Conservation (phyloP, 2,329 filamentous ascomycete genomes). For the Gnomoniopsis smithogilvyi region DNA sequence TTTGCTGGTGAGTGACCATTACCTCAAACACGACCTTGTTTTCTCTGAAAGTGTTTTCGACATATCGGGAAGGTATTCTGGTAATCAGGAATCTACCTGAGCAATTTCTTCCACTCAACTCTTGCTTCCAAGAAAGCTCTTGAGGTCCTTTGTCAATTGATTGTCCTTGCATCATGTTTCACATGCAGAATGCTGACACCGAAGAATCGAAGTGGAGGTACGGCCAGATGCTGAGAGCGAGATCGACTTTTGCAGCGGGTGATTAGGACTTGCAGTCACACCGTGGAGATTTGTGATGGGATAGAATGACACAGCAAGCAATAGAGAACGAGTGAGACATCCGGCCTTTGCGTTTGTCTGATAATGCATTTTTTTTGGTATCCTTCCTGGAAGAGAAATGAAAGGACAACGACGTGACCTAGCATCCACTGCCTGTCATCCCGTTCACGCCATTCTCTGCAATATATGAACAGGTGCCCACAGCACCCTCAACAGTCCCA, state of each 20-base stretch:
- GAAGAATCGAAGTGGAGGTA: slow-evolving; percentile 32
- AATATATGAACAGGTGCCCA: slow-evolving; percentile 27
- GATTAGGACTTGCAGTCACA: not conserved
- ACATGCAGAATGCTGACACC: too few relatives aligned
- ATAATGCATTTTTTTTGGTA: not conserved
- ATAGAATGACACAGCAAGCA: not conserved
- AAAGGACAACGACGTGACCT: not conserved
- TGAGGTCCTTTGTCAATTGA: too few relatives aligned
- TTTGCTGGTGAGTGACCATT: slow-evolving; percentile 25
- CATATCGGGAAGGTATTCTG: too few relatives aligned
- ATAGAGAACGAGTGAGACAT: not conserved
- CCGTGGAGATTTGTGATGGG: not conserved
- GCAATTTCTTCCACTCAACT: too few relatives aligned
- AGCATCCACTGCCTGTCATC: slow-evolving; percentile 26
- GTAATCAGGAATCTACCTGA: too few relatives aligned
- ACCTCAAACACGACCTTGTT: too few relatives aligned
- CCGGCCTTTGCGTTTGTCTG: not conserved
- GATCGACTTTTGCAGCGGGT: slow-evolving; percentile 23
- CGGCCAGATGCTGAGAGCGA: slow-evolving; percentile 35
- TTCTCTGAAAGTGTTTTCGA: too few relatives aligned
- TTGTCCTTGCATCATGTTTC: too few relatives aligned
- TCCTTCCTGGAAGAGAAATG: too few relatives aligned
- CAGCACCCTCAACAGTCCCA: slow-evolving; percentile 21
- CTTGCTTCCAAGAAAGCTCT: too few relatives aligned
- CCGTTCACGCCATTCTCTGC: slow-evolving; percentile 26